phyloP scores from a whole-genome alignment of 2,329 filamentous ascomycete genomes.

The Coleophoma crateriformis region DNA sequence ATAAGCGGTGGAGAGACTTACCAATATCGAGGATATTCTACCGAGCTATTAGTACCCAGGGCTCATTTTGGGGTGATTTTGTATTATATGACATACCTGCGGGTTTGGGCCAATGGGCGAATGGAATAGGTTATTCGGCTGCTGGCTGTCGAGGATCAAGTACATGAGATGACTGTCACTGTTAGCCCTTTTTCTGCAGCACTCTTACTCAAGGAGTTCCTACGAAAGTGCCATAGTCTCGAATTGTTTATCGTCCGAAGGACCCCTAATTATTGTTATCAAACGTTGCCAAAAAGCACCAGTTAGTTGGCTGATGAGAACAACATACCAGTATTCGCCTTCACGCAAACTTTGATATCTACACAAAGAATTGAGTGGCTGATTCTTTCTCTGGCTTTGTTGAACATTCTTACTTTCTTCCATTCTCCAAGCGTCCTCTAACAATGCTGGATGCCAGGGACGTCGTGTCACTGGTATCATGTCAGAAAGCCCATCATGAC shows the following conservation, averaged over 20 bases:
- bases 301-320: neutral
- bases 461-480: conserved; percentile 17
- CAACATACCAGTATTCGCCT: neutral
- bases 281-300: neutral
- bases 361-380: neutral
- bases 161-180: conserved; percentile 9
- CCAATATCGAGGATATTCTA: conserved; percentile 16
- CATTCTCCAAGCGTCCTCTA: conserved; percentile 19
- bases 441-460: conserved; percentile 19
- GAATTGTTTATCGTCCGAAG: conserved; percentile 15
- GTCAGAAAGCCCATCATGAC: neutral
- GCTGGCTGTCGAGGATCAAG: conserved; percentile 12
- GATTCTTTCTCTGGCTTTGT: neutral
- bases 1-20: no score
- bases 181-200: neutral
- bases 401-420: conserved; percentile 19
- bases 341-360: neutral
- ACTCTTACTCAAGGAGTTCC: neutral
- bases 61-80: neutral
- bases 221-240: conserved; percentile 19
- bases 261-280: conserved; percentile 5
- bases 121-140: conserved; percentile 12
- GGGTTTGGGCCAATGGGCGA: conserved; percentile 7
- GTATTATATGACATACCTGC: neutral
- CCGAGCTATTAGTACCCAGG: neutral